Percentiles rank a stretch among this genome's conserved stretches.
phyloP scores from a whole-genome alignment of 192 early-diverging fungal genomes.

The Coemansia sp. region DNA sequence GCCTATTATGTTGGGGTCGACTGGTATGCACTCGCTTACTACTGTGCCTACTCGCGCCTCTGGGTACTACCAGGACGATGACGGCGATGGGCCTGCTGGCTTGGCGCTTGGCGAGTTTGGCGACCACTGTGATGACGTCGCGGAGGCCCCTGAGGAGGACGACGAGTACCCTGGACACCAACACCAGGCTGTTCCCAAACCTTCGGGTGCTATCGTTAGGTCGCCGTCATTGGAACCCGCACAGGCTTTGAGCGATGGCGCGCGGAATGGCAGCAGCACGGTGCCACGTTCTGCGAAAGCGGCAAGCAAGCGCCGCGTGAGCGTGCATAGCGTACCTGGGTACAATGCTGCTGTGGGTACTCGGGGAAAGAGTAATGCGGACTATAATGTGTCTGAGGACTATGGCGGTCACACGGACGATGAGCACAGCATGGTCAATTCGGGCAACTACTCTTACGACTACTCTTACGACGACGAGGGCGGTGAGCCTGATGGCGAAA shows the following conservation, averaged over 20 bases:
- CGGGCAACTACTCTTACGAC: conserved; percentile 10
- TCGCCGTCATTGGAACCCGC: conserved; percentile 6
- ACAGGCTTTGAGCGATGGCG: not conserved
- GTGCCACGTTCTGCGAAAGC: not conserved
- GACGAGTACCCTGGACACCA: conserved; percentile 11
- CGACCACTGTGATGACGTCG: conserved; percentile 34
- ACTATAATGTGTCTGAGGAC: not conserved
- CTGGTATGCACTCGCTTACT: conserved; percentile 40
- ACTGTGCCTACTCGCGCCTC: conserved; percentile 27
- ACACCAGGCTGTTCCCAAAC: not conserved
- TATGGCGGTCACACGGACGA: conserved; percentile 5
- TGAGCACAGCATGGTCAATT: not conserved
- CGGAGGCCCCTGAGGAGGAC: conserved; percentile 20
- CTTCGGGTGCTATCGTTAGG: conserved; percentile 34
- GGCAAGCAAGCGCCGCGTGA: conserved; percentile 19
- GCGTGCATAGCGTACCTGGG: conserved; percentile 44
- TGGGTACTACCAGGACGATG: conserved; percentile 3
- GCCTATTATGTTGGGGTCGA: conserved; percentile 18
- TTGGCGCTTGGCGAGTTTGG: conserved; percentile 50
- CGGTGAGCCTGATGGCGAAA: not conserved
- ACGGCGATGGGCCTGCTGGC: conserved; percentile 18
- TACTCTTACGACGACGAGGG: conserved; percentile 28
- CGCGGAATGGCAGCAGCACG: not conserved
- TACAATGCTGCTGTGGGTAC: conserved; percentile 7
- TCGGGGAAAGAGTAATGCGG: not conserved